Conservation (phyloP, 176 grass and related monocot species). For the Oryza rufipogon region DNA sequence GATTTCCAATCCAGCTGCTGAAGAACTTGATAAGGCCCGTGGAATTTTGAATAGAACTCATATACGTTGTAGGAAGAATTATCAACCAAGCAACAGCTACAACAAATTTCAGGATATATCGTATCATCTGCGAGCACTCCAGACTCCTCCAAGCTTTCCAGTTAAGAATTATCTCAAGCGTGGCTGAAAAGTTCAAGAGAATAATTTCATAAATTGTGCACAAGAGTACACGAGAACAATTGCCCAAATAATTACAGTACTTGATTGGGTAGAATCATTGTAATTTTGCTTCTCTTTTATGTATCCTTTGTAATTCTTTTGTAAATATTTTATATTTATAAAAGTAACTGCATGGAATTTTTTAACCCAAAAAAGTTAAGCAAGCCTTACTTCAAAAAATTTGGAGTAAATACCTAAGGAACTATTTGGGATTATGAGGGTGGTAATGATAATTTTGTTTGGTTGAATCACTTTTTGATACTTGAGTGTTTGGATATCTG, state of each 20-base stretch:
- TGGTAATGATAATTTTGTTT: background rate
- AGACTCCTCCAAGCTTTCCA: conserved; percentile 93
- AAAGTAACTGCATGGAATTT: background rate
- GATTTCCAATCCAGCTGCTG: conserved; percentile 78
- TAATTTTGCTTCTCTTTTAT: background rate
- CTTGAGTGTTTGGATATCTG: background rate
- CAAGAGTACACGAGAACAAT: conserved; percentile 4
- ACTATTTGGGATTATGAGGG: background rate
- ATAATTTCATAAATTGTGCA: conserved; percentile 33
- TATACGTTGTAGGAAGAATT: conserved; percentile 74
- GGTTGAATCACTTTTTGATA: background rate
- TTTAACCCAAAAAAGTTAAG: conserved; percentile 8
- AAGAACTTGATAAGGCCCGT: conserved; percentile 82
- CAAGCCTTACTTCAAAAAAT: conserved; percentile 3
- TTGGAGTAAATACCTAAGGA: background rate
- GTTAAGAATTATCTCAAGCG: conserved; percentile 81
- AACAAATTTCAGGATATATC: conserved; percentile 79
- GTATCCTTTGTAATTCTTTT: background rate
- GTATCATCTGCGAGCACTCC: conserved; percentile 68
- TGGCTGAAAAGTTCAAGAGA: conserved; percentile 57
- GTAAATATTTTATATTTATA: background rate
- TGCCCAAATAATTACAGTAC: background rate
- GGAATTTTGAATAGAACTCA: conserved; percentile 79
- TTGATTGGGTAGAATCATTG: background rate
- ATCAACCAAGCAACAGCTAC: conserved; percentile 89